A percentile compares a stretch with the other conserved stretches of the same genome.
Evolutionary conservation across 2,329 filamentous ascomycete genomes (phyloP).

Genomic region (Macrophomina tecta): DNA sequence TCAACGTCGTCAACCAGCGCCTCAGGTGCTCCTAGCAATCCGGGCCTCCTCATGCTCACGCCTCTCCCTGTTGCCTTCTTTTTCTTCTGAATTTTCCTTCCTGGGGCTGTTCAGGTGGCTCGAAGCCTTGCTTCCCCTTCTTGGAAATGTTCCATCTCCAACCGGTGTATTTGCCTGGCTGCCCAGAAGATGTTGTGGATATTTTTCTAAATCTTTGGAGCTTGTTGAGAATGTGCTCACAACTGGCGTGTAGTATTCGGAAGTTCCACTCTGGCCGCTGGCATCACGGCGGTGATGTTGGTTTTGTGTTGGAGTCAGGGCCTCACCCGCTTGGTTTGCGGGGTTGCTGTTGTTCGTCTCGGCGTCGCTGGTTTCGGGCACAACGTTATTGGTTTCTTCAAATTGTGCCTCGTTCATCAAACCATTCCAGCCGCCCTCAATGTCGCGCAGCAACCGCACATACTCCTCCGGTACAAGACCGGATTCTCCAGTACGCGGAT

Average conservation of each 20-base stretch:
- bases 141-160: constrained; percentile 20
- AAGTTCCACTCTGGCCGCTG: constrained; percentile 25
- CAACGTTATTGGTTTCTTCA: background rate
- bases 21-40: constrained; percentile 17
- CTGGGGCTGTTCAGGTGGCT: constrained; percentile 17
- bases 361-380: constrained; percentile 4
- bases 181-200: constrained; percentile 50
- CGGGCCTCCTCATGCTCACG: constrained; percentile 4
- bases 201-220: constrained; percentile 57
- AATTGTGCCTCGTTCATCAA: constrained; percentile 42
- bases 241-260: constrained; percentile 48
- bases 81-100: constrained; percentile 24
- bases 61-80: constrained; percentile 17
- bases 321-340: constrained; percentile 44
- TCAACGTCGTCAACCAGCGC: constrained; percentile 24
- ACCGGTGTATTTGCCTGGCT: constrained; percentile 24
- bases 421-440: constrained; percentile 78
- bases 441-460: constrained; percentile 87
- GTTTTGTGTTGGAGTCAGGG: constrained; percentile 48
- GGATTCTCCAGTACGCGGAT: constrained; percentile 91
- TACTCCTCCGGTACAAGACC: constrained; percentile 97
- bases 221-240: constrained; percentile 60
- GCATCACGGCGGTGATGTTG: constrained; percentile 37
- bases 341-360: constrained; percentile 35
- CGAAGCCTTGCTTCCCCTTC: constrained; percentile 24